Conservation (phyloP, 2,329 filamentous ascomycete species). For the Oidium heveae region DNA sequence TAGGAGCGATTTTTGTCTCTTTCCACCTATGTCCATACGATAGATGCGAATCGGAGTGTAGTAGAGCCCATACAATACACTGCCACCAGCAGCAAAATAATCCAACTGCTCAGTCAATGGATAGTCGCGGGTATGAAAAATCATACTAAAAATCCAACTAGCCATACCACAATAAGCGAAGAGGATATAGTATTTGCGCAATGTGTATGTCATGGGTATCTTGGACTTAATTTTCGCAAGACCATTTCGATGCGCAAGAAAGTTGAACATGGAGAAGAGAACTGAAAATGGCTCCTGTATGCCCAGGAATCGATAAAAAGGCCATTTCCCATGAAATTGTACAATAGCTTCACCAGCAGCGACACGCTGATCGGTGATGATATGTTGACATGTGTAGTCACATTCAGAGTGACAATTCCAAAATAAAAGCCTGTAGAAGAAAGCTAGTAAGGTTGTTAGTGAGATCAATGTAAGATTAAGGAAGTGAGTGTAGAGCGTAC, state of each 20-base stretch:
- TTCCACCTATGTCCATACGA: constrained; percentile 38
- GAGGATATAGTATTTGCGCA: constrained; percentile 55
- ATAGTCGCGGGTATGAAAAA: constrained; percentile 87
- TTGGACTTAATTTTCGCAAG: constrained; percentile 41
- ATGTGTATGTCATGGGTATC: constrained; percentile 47
- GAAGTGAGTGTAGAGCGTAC: constrained; percentile 4
- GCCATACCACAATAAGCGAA: constrained; percentile 62
- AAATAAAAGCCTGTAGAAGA: constrained; percentile 64
- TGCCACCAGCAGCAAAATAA: constrained; percentile 82
- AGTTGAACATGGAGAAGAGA: constrained; percentile 79
- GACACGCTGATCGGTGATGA: constrained; percentile 52
- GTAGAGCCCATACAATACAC: constrained; percentile 75
- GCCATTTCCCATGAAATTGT: constrained; percentile 98
- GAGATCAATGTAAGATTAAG: constrained; percentile 1
- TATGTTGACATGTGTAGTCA: constrained; percentile 94
- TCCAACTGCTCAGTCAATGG: constrained; percentile 72
- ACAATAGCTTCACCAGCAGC: constrained; percentile 41
- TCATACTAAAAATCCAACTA: constrained; percentile 68
- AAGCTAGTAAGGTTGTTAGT: constrained; percentile 24
- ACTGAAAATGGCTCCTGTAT: constrained; percentile 91
- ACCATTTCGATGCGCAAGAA: constrained; percentile 60
- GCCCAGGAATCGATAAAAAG: constrained; percentile 70
- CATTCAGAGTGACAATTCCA: constrained; percentile 89
- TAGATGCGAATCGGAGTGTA: constrained; percentile 64
- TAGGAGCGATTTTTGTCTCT: constrained; percentile 22